These are phyloP conservation scores for Elsinoe ampelina DNA, from an alignment of 2,329 filamentous ascomycete genomes.

Conservation along the genomic window DNA sequence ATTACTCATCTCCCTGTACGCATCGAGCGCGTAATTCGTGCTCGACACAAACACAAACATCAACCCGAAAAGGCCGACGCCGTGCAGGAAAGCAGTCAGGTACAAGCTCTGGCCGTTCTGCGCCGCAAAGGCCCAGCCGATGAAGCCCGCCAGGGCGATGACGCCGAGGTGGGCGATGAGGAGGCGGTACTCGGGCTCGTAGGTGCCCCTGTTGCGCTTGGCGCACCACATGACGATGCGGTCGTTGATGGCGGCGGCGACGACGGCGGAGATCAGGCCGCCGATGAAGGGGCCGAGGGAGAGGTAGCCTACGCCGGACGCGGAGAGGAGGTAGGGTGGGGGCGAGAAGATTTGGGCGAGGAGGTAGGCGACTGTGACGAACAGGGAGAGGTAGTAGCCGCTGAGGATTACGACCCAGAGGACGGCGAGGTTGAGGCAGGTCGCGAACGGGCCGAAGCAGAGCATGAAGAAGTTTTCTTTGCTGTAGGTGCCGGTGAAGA, in stretches of 20 bases:
- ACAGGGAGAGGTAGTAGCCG: slow-evolving; percentile 35
- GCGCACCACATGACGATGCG: slow-evolving; percentile 35
- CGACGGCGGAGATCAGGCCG: slow-evolving; percentile 28
- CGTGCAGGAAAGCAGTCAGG: slow-evolving; percentile 20
- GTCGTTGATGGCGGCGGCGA: slow-evolving; percentile 29
- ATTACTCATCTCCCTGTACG: slow-evolving; percentile 32
- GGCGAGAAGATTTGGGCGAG: slow-evolving; percentile 41
- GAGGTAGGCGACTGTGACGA: slow-evolving; percentile 35
- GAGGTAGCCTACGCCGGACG: slow-evolving; percentile 36
- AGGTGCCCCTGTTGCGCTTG: slow-evolving; percentile 42
- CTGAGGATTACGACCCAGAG: slow-evolving; percentile 42
- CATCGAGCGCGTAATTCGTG: slow-evolving; percentile 32
- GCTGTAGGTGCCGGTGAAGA: slow-evolving; percentile 33
- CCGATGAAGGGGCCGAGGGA: slow-evolving; percentile 35
- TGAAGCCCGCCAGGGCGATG: slow-evolving; percentile 26
- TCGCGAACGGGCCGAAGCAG: slow-evolving; percentile 37
- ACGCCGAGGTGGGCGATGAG: slow-evolving; percentile 23
- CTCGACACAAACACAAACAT: slow-evolving; percentile 26
- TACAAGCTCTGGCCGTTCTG: slow-evolving; percentile 16
- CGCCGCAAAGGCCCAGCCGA: slow-evolving; percentile 25
- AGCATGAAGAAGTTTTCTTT: slow-evolving; percentile 32
- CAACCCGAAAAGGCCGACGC: slow-evolving; percentile 20
- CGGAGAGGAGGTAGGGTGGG: slow-evolving; percentile 37
- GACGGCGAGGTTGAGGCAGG: slow-evolving; percentile 44
- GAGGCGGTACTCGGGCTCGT: slow-evolving; percentile 46